Percentiles rank a stretch among this genome's conserved stretches.
Evolutionary conservation across 352 stramenopile genomes (phyloP).

Genomic region (Globisporangium abappressorium): DNA sequence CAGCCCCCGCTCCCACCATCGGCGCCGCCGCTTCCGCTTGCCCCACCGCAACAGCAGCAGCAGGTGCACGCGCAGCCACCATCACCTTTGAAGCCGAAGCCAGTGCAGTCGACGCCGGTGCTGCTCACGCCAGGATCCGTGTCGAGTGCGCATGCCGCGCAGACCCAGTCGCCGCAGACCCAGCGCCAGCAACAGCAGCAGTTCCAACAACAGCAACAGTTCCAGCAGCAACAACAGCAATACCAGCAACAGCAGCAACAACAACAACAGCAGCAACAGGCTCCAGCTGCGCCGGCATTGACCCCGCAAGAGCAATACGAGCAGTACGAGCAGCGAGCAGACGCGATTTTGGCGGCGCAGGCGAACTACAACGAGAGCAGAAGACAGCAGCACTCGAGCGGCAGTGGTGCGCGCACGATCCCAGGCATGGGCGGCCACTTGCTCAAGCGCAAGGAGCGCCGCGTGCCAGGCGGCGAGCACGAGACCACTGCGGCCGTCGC

Average conservation of each 20-base stretch:
- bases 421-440: conserved; percentile 81
- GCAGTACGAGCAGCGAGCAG: conserved; percentile 21
- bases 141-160: conserved; percentile 27
- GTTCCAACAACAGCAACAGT: conserved; percentile 11
- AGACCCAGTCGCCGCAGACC: conserved; percentile 16
- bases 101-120: conserved; percentile 28
- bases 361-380: conserved; percentile 20
- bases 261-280: conserved; percentile 19
- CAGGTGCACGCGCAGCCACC: conserved; percentile 10
- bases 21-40: conserved; percentile 22
- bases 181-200: conserved; percentile 8
- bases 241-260: not conserved
- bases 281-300: conserved; percentile 6
- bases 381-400: conserved; percentile 17
- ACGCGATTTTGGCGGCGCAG: conserved; percentile 17
- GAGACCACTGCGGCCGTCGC: conserved; percentile 21
- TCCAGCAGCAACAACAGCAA: conserved; percentile 10
- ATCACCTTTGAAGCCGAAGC: conserved; percentile 12
- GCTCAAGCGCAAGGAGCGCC: conserved; percentile 76
- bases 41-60: conserved; percentile 14
- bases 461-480: conserved; percentile 37
- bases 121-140: conserved; percentile 58
- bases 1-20: conserved; percentile 17
- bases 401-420: conserved; percentile 48
- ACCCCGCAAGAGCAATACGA: conserved; percentile 16